A percentile compares a stretch with the other conserved stretches of the same genome.
These are phyloP conservation scores for Zelonia costaricensis DNA, from an alignment of 208 protist genomes.

Conservation along the genomic window DNA sequence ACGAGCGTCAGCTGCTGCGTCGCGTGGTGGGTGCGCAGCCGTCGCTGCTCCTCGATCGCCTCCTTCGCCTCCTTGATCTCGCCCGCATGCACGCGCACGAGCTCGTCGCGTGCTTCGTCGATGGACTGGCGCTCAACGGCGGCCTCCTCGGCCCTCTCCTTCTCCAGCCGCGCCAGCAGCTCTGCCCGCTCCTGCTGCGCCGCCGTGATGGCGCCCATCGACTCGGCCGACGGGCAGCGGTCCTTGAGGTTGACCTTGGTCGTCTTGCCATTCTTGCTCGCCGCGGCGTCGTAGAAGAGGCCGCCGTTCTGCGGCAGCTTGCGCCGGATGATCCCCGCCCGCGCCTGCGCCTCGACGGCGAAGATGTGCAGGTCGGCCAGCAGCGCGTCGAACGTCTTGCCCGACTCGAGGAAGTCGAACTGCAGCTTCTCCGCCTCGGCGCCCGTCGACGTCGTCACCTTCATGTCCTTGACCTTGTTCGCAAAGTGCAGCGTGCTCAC, in stretches of 20 bases:
- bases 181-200: conserved; percentile 58
- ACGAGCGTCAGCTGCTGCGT: conserved; percentile 40
- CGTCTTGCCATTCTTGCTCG: conserved; percentile 37
- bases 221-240: conserved; percentile 36
- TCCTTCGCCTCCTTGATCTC: conserved; percentile 48
- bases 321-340: conserved; percentile 54
- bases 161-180: conserved; percentile 34
- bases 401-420: conserved; percentile 57
- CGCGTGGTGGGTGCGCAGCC: conserved; percentile 19
- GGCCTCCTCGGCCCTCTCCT: conserved; percentile 43
- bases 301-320: conserved; percentile 43
- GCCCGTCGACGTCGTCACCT: conserved; percentile 47
- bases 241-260: conserved; percentile 37
- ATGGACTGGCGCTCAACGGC: conserved; percentile 21
- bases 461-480: conserved; percentile 91
- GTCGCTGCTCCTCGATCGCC: conserved; percentile 30
- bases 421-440: conserved; percentile 53
- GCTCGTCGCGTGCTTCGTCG: conserved; percentile 39
- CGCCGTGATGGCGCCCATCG: conserved; percentile 37
- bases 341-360: conserved; percentile 37
- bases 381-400: conserved; percentile 62
- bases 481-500: conserved; percentile 89
- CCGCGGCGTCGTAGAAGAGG: conserved; percentile 60
- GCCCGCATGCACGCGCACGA: conserved; percentile 34
- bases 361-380: conserved; percentile 81